Percentiles rank a stretch among this genome's conserved stretches.
phyloP scores from a whole-genome alignment of 192 early-diverging fungal species.

The Backusella tarrabulga region DNA sequence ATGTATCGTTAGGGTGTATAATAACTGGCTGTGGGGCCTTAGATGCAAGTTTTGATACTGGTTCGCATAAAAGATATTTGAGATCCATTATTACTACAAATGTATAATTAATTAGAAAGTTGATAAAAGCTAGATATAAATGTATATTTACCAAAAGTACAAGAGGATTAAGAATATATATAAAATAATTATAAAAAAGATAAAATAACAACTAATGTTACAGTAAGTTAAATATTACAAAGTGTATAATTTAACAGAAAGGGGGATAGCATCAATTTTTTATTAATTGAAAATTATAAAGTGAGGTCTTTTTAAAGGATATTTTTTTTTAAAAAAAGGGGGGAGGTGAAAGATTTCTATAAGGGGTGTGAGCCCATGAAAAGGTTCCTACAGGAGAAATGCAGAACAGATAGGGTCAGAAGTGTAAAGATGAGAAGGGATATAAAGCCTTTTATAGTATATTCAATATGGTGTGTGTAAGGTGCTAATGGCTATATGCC shows the following conservation, averaged over 20 bases:
- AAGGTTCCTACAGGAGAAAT: slow-evolving; percentile 18
- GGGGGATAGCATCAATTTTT: slow-evolving; percentile 6
- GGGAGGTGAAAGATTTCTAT: neutral
- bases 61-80: slow-evolving; percentile 19
- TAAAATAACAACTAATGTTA: neutral
- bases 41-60: neutral
- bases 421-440: neutral
- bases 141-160: neutral
- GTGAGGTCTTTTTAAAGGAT: slow-evolving; percentile 3
- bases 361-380: slow-evolving; percentile 8
- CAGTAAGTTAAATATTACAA: neutral
- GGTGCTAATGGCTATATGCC: slow-evolving; percentile 7
- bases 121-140: neutral
- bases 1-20: neutral
- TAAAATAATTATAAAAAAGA: neutral
- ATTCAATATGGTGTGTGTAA: slow-evolving; percentile 14
- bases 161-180: neutral
- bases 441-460: slow-evolving; percentile 7
- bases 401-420: neutral
- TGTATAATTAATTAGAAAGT: neutral
- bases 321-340: slow-evolving; percentile 8
- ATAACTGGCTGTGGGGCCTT: neutral
- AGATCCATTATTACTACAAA: slow-evolving; percentile 15
- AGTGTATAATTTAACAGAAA: neutral
- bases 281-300: slow-evolving; percentile 7